These are phyloP conservation scores for Murraya paniculata DNA, from an alignment of 345 rosid species.

Conservation along the genomic window DNA sequence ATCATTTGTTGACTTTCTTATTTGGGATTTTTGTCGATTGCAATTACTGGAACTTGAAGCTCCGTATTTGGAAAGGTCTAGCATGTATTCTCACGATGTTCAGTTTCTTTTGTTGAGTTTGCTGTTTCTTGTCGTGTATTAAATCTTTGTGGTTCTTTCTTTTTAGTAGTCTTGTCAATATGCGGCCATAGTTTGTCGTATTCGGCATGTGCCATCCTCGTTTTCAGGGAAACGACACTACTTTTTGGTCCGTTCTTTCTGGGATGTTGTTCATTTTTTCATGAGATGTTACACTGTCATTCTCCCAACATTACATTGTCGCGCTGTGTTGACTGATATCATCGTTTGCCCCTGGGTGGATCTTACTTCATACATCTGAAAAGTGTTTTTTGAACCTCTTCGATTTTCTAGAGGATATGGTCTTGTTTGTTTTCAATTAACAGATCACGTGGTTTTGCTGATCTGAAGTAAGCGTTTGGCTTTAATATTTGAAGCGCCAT, in stretches of 20 bases:
- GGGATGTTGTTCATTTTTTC: slow-evolving; percentile 14
- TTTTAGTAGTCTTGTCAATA: not conserved
- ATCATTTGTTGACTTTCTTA: not conserved
- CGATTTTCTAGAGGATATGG: not conserved
- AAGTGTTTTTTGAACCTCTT: not conserved
- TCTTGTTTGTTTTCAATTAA: not conserved
- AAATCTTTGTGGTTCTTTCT: not conserved
- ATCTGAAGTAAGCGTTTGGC: not conserved
- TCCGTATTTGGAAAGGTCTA: not conserved
- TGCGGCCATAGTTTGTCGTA: not conserved
- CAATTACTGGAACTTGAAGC: not conserved
- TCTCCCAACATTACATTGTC: not conserved
- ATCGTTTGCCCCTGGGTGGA: not conserved
- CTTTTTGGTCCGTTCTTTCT: slow-evolving; percentile 3
- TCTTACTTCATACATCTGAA: not conserved
- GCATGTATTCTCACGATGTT: not conserved
- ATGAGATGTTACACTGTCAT: not conserved
- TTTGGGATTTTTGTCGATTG: not conserved
- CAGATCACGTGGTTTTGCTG: not conserved
- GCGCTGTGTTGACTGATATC: not conserved
- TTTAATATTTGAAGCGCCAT: not conserved
- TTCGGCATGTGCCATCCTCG: not conserved
- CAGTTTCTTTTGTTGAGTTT: slow-evolving; percentile 9
- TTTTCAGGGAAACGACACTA: not conserved
- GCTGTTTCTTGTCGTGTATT: not conserved